Base-by-base conservation (phyloP, 805 yeast genomes). In the Saturnispora saitoi region DNA sequence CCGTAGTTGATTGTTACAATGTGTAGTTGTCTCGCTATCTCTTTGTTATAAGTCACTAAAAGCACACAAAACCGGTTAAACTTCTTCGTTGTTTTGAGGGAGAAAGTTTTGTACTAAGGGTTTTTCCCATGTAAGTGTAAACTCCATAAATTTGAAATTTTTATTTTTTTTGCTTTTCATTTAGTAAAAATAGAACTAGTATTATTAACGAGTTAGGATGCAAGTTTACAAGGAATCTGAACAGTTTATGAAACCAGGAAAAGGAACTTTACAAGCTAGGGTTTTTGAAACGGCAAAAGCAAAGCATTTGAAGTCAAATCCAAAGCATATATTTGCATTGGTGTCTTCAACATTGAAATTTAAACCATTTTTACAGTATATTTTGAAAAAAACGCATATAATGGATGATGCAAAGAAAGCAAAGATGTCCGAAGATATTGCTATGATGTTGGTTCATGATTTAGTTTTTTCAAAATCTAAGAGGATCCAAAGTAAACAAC, bases 401-500 rank as follows among this genome's bases (percentile, higher is more conserved):
- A 68, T 85, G 54, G 69, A 75, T 32, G 70, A 67, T 34, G 80
- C 78, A 31, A 74, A 72, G 49, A 63, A 66, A 45, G 48, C 63
- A 31, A 74, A 72, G 50, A 59, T 84, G 20, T 75, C 75, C 11
- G 77, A 75, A 47, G 67, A 72, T 14, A 64, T 85, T 43, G 77
- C 85, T 2, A 53, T 81, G 47, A 68, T 91, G 8, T 65, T 91
- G 65, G 83, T 83, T 1, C 95, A 91, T 59, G 99, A 91, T 66
- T 69, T 88, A 47, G 64, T 90, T 5, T 73, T 93, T 49, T 76
- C 91, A 5, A 76, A 80, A 54, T 73, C 79, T 26, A 93, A 95
- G 10, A 69, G 96, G 52, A 83, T 91, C 51, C 95, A 88, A 61
- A 83, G 88, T 72, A 95, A 95, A 6, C 90, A 89, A 58, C 88